Evolutionary conservation across 768 basidiomycete species (phyloP), one percentile per base, ranked within the genome.

Genomic region (Pulveroboletus frians): DNA sequence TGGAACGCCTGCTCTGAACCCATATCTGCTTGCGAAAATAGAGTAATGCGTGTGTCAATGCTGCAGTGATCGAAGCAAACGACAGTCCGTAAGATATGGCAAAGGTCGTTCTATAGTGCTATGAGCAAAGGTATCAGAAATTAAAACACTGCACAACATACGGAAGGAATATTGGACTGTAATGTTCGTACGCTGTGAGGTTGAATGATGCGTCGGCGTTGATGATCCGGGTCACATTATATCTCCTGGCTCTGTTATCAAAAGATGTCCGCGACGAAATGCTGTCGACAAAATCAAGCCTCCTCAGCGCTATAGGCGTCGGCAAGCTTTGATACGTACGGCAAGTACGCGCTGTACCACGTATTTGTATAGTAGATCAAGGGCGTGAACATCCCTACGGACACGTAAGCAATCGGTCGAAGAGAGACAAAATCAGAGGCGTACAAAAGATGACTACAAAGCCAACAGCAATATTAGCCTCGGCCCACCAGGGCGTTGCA

Each of bases 401-500:
- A 53, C 11, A 40, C 46, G 73, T 81, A 78, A 72, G 6, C 13
- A 78, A 83, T 66, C 80, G 73, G 64, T 79, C 69, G 5, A 78
- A 61, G 55, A 80, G 76, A 27, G 74, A 73, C 23, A 54, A 32
- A 4, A 54, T 10, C 9, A 36, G n/a, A 36, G 26, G 61, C 66
- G 5, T 47, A 79, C 82, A 90, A 69, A 83, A 85, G 69, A 89
- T 78, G 66, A 84, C 74, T 5, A 82, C 68, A 56, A 88, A 83
- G 23, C 84, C 80, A 41, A 61, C 69, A 3, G 76, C 65, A 46
- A 88, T 71, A 63, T 89, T 88, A 10, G 83, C 85, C 61, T 84
- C 80, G 3, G 85, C 85, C 85, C 85, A 88, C 85, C 86, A 91
- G 2, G 88, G 88, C 9, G 84, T 81, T 6, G 84, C 81, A 39